Conservation (phyloP, 495 filamentous ascomycete species). For the Daldinia grandis region DNA sequence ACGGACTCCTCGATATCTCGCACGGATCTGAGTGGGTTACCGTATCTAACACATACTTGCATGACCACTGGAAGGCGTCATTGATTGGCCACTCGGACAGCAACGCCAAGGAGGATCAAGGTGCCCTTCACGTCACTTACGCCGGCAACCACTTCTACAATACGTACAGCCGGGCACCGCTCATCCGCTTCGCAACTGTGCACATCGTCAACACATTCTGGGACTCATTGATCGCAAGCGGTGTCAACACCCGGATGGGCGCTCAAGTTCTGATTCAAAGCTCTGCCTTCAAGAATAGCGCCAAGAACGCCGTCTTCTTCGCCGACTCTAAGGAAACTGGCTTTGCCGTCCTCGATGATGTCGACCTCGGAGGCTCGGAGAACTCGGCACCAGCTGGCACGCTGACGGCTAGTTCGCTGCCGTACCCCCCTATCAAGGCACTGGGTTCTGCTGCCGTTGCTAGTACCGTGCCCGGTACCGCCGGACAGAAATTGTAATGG, state of each 20-base stretch:
- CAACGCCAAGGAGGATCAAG: slow-evolving; percentile 57
- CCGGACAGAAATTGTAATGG: slow-evolving; percentile 56
- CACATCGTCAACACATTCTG: slow-evolving; percentile 59
- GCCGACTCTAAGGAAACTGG: slow-evolving; percentile 63
- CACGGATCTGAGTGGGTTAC: slow-evolving; percentile 64
- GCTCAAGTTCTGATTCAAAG: slow-evolving; percentile 71
- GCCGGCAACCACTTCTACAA: slow-evolving; percentile 71
- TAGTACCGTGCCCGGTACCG: slow-evolving; percentile 55
- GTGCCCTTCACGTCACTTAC: slow-evolving; percentile 67
- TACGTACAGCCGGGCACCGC: slow-evolving; percentile 67
- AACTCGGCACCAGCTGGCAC: slow-evolving; percentile 60
- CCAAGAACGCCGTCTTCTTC: slow-evolving; percentile 61
- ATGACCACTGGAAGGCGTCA: slow-evolving; percentile 73
- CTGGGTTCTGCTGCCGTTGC: slow-evolving; percentile 56
- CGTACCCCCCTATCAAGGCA: slow-evolving; percentile 15
- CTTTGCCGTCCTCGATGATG: slow-evolving; percentile 59
- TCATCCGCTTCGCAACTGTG: slow-evolving; percentile 69
- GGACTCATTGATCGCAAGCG: slow-evolving; percentile 58
- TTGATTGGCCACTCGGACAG: slow-evolving; percentile 68
- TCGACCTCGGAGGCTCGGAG: slow-evolving; percentile 61
- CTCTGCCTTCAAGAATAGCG: slow-evolving; percentile 61
- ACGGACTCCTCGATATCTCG: slow-evolving; percentile 70
- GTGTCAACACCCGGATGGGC: slow-evolving; percentile 71
- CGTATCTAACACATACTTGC: slow-evolving; percentile 59
- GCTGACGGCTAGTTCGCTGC: slow-evolving; percentile 43